Evolutionary conservation across 108 stramenopile genomes (phyloP), one percentile per base, ranked within the genome.

Genomic region (Epipyxis sp.): DNA sequence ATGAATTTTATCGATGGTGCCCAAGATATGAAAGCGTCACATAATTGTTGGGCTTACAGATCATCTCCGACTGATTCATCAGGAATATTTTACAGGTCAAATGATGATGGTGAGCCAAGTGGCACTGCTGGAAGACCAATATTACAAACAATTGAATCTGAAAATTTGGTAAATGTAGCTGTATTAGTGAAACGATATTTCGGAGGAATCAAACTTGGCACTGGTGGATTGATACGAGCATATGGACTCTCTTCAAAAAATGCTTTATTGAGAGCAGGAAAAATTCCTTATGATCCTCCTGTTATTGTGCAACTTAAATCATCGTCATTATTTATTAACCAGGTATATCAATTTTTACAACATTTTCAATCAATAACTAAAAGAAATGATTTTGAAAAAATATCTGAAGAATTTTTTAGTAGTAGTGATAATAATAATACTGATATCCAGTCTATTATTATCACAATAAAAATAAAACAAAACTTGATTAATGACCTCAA

Each of bases 51-150:
- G 84, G 84, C 83, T 39, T 85, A 76, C 76, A 41, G 62, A 35
- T 77, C 46, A 6, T 69, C 83, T 20, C 41, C 76, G n/a, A 43
- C 37, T 43, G 76, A 82, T 30, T n/a, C n/a, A n/a, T n/a, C n/a
- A n/a, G n/a, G n/a, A n/a, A n/a, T n/a, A n/a, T n/a, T n/a, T n/a
- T 76, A 81, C 29, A 81, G 83, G n/a, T 80, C 44, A 40, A 78
- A 62, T 54, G 84, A 85, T 44, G 84, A 85, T 39, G 84, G 84
- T 41, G 84, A 85, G 77, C 83, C 83, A 40, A 80, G 80, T n/a
- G 84, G 84, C 0, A 85, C 84, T 43, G 84, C 84, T 3, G 84
- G 84, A 1, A 69, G 78, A 82, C 84, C 84, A 39, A 85, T 85
- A 29, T 83, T 85, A 27, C 68, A 77, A 27, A 77, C 81, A 3